These are phyloP conservation scores for Starmerella bombicola DNA, from an alignment of 805 yeast species.

Conservation along the genomic window DNA sequence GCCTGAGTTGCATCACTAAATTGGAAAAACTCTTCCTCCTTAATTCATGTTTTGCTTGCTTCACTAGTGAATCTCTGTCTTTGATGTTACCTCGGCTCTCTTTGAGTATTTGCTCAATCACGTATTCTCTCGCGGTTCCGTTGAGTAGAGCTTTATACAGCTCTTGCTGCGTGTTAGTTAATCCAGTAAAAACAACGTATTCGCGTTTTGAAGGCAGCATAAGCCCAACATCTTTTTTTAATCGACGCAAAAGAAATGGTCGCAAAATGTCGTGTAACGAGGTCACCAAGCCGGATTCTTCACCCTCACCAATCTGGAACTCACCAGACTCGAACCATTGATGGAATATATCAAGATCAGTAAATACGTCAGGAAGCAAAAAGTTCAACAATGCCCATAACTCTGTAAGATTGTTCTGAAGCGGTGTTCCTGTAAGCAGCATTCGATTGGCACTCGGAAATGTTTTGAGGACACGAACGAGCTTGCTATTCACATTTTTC, in stretches of 20 bases:
- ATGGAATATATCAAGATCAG: slow-evolving; percentile 78
- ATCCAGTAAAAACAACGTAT: slow-evolving; percentile 61
- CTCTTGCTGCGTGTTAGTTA: slow-evolving; percentile 51
- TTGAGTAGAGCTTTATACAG: slow-evolving; percentile 42
- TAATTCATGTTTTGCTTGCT: slow-evolving; percentile 31
- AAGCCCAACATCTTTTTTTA: slow-evolving; percentile 59
- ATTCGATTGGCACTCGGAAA: slow-evolving; percentile 52
- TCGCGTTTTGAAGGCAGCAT: slow-evolving; percentile 81
- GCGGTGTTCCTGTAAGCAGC: slow-evolving; percentile 87
- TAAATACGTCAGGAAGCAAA: slow-evolving; percentile 83
- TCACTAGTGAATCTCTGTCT: slow-evolving; percentile 25
- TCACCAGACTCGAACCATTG: slow-evolving; percentile 72
- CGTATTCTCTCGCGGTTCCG: slow-evolving; percentile 29
- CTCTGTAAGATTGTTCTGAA: slow-evolving; percentile 82
- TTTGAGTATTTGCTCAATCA: slow-evolving; percentile 23
- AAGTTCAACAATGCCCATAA: slow-evolving; percentile 87
- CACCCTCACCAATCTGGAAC: slow-evolving; percentile 44
- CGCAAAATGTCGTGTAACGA: slow-evolving; percentile 77
- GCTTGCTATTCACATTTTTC: slow-evolving; percentile 67
- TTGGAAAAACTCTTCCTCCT: slow-evolving; percentile 48
- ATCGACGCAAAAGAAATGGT: slow-evolving; percentile 74
- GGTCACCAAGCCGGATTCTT: slow-evolving; percentile 49
- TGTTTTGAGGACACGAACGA: slow-evolving; percentile 59
- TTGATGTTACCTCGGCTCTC: slow-evolving; percentile 16
- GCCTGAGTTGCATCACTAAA: slow-evolving; percentile 70